Evolutionary conservation across 2,329 filamentous ascomycete species (phyloP).

Genomic region (Dothiorella sarmentorum): DNA sequence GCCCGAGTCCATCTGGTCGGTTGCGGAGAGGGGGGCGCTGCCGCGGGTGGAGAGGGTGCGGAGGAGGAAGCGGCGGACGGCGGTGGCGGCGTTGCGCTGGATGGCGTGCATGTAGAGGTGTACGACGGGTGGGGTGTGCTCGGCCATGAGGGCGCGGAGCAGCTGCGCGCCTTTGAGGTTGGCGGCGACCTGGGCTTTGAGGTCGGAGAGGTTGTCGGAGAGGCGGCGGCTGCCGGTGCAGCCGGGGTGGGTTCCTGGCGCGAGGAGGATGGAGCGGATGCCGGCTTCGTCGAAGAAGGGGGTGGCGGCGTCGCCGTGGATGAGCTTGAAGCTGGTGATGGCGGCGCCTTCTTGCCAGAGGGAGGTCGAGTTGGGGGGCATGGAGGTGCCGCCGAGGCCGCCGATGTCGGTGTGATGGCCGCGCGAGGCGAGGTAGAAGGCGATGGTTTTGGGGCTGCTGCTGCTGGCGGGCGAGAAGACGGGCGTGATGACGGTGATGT

Average conservation of each 20-base stretch:
- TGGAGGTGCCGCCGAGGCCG: constrained; percentile 39
- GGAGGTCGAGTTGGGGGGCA: constrained; percentile 43
- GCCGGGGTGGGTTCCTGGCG: constrained; percentile 29
- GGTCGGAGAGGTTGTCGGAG: constrained; percentile 34
- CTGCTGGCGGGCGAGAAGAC: constrained; percentile 25
- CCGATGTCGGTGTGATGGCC: constrained; percentile 32
- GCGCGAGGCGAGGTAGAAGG: constrained; percentile 28
- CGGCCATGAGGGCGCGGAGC: constrained; percentile 36
- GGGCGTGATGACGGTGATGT: constrained; percentile 29
- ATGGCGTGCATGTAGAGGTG: constrained; percentile 44
- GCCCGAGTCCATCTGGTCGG: constrained; percentile 22
- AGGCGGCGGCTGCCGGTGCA: constrained; percentile 32
- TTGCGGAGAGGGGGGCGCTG: not conserved
- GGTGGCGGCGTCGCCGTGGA: constrained; percentile 31
- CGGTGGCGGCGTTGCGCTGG: constrained; percentile 33
- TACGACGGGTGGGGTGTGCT: constrained; percentile 34
- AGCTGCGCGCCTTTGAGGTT: constrained; percentile 35
- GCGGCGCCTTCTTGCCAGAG: constrained; percentile 48
- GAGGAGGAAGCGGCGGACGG: constrained; percentile 45
- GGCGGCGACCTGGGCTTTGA: constrained; percentile 36
- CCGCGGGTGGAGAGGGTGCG: constrained; percentile 48
- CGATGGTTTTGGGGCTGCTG: constrained; percentile 23
- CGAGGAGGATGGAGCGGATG: constrained; percentile 27
- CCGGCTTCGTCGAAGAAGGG: constrained; percentile 37
- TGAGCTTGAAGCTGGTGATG: constrained; percentile 42